Base-by-base conservation (phyloP, 176 grass and related monocot species). In the Musa itinerans region DNA sequence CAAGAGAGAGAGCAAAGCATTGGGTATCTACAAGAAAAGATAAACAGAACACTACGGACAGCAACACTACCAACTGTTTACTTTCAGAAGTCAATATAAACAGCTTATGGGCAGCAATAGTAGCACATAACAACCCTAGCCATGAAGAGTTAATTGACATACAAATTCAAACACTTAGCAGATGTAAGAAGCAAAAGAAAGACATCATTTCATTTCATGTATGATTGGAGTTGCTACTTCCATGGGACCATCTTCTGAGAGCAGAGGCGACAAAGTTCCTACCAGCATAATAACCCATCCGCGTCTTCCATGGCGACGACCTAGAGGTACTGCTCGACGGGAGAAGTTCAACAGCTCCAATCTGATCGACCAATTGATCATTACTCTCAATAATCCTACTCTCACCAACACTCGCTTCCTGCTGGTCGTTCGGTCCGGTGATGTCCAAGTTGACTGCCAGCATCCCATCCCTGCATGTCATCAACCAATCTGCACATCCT, bases 391-490 rank as follows among this genome's bases (percentile, higher is more conserved):
- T 55, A 9, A 26, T 71, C 4, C 82, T 82, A 76, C 84, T 89
- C 84, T 92, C 90, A 65, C 81, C 80, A 13, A 83, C 22, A n/a
- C 84, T 83, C 49, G 74, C 79, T 74, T 92, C 90, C 52, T 75
- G 86, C 79, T 78, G 62, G 43, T 89, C 87, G 49, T 58, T 72
- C 17, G 24, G 49, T 20, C 3, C 85, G 52, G 77, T 76, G 1
- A 72, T 84, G 73, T 99, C 95, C 62, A 94, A 81, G 80, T 83
- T 94, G 72, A 99, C 83, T 48, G 88, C 71, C 53, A 99, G 83
- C 1, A 84, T 21, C 14, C 86, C 90, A 43, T 83, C 71, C 20
- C 90, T 82, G 53, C 83, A 78, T 43, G 58, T 73, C 76, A 85
- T 78, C 22, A 99, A 86, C 55, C 84, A 84, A 48, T 94, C 88